phyloP scores from a whole-genome alignment of 805 yeast species.

The Metschnikowia drakensbergensis region DNA sequence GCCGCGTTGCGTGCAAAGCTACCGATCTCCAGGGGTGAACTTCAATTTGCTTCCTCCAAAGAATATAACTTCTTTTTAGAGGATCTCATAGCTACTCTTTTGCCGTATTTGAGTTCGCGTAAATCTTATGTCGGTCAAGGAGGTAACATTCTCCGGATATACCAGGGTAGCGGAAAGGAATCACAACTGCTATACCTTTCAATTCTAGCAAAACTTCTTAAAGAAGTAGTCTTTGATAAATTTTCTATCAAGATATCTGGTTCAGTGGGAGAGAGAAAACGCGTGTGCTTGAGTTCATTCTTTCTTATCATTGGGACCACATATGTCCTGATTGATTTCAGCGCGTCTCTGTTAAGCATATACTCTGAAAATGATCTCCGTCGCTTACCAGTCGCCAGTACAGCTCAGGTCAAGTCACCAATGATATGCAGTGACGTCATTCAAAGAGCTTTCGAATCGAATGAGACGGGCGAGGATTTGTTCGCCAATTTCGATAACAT shows the following conservation, averaged over 20 bases:
- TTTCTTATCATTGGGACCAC: constrained; percentile 7
- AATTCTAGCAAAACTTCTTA: constrained; percentile 11
- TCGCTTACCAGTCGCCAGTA: constrained; percentile 5
- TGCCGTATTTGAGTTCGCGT: constrained; percentile 2
- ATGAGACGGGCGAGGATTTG: background rate
- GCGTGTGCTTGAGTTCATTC: constrained; percentile 5
- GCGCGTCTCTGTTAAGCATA: background rate
- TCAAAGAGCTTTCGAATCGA: constrained; percentile 8
- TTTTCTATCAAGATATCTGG: constrained; percentile 5
- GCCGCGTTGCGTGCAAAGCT: constrained; percentile 1
- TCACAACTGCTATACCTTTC: constrained; percentile 8
- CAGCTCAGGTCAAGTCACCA: background rate
- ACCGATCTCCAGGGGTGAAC: constrained; percentile 5
- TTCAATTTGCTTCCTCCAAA: constrained; percentile 4
- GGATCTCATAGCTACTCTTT: constrained; percentile 3
- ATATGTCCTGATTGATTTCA: constrained; percentile 11
- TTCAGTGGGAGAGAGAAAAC: background rate
- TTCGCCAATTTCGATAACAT: background rate
- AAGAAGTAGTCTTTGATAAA: constrained; percentile 10
- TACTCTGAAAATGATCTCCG: constrained; percentile 5
- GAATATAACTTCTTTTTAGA: constrained; percentile 4
- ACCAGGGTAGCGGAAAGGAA: constrained; percentile 11
- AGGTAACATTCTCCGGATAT: constrained; percentile 13
- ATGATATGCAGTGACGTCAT: constrained; percentile 4
- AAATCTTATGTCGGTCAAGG: constrained; percentile 4